Evolutionary conservation across 306 rosid genomes (phyloP).

Genomic region (Casuarina cunninghamiana): DNA sequence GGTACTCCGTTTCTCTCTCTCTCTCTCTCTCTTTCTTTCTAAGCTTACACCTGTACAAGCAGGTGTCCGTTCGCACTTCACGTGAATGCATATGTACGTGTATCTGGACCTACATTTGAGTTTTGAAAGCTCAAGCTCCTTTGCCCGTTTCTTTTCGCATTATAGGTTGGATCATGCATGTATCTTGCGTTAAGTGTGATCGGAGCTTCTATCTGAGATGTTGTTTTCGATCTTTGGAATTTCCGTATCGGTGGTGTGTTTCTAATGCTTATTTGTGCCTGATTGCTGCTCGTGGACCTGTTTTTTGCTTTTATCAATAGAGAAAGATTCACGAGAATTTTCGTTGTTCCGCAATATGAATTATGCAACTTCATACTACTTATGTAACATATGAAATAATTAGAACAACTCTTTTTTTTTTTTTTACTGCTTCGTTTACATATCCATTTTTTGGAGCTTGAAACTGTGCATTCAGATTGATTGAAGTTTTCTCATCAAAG

Average conservation of each 20-base stretch:
- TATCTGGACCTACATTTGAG: background rate
- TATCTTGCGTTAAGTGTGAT: background rate
- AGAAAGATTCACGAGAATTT: background rate
- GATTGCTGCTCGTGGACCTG: background rate
- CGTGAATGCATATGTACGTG: background rate
- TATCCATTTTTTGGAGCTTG: background rate
- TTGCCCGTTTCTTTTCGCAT: background rate
- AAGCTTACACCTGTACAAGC: background rate
- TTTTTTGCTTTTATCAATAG: background rate
- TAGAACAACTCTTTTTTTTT: background rate
- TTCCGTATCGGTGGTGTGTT: background rate
- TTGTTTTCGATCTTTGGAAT: background rate
- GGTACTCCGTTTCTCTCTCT: conserved; percentile 5
- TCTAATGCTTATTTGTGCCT: background rate
- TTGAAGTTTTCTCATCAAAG: background rate
- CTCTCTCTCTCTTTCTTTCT: background rate
- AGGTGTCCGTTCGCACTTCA: too few relatives aligned
- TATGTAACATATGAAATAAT: background rate
- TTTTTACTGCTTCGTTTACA: background rate
- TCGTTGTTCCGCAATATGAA: background rate
- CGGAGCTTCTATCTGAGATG: background rate
- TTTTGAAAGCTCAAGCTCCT: background rate
- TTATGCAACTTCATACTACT: background rate
- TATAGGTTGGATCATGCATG: background rate
- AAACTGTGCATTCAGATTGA: background rate